A percentile compares a stretch with the other conserved stretches of the same genome.
phyloP scores from a whole-genome alignment of 257 asterid species.

The Solanum bulbocastanum region DNA sequence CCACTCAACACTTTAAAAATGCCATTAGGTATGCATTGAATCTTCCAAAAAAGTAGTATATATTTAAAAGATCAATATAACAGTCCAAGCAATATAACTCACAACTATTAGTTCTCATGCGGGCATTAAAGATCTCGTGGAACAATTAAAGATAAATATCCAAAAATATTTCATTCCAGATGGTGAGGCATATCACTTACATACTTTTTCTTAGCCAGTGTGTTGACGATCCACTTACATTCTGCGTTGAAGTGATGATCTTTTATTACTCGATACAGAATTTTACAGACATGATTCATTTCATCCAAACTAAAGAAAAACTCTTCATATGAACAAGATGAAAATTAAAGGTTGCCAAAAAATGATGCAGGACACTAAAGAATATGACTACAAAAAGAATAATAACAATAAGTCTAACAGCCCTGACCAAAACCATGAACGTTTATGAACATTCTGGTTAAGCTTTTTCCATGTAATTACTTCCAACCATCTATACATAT shows the following conservation, averaged over 20 bases:
- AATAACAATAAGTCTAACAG: not conserved
- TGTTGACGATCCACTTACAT: not conserved
- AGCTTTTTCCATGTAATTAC: not conserved
- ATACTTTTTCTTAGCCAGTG: not conserved
- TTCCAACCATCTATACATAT: not conserved
- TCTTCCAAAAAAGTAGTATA: not conserved
- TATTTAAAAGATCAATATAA: not conserved
- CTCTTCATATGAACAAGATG: not conserved
- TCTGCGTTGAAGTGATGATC: not conserved
- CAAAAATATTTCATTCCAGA: not conserved
- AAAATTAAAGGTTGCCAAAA: not conserved
- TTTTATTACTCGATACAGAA: not conserved
- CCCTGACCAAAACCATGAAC: not conserved
- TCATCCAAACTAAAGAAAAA: not conserved
- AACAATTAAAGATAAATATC: not conserved
- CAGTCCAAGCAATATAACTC: not conserved
- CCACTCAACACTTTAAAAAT: not conserved
- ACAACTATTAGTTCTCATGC: not conserved
- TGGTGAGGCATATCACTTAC: not conserved
- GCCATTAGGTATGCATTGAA: not conserved
- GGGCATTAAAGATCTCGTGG: not conserved
- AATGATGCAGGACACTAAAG: not conserved
- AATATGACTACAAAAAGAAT: constrained; percentile 1
- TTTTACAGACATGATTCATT: not conserved
- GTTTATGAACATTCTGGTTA: not conserved